A percentile compares a stretch with the other conserved stretches of the same genome.
Conservation (phyloP, 106 monocot genomes). For the Vanilla planifolia region DNA sequence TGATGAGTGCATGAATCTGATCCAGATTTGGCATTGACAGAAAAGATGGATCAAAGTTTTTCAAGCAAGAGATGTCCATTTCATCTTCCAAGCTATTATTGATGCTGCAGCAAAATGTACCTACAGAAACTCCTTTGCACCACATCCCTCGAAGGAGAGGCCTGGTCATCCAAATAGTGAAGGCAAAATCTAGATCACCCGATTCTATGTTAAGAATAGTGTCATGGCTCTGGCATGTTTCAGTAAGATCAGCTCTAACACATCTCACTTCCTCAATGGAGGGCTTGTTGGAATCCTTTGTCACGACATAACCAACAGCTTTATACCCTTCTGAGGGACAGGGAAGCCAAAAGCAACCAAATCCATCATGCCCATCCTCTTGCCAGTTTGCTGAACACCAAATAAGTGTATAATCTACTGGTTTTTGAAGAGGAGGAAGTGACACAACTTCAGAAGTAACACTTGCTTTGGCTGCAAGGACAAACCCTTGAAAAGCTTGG, state of each 20-base stretch:
- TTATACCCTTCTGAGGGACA: constrained; percentile 66
- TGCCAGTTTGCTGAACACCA: constrained; percentile 49
- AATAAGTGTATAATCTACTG: constrained; percentile 67
- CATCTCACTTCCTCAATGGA: constrained; percentile 75
- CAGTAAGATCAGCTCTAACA: constrained; percentile 76
- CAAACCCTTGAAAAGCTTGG: constrained; percentile 59
- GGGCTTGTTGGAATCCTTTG: constrained; percentile 59
- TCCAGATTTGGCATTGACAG: constrained; percentile 87
- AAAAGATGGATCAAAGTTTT: constrained; percentile 52
- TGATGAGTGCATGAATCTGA: constrained; percentile 70
- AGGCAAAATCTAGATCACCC: constrained; percentile 11
- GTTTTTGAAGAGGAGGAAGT: constrained; percentile 60
- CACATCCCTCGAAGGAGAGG: constrained; percentile 70
- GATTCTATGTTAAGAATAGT: constrained; percentile 33
- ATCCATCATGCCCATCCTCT: constrained; percentile 29
- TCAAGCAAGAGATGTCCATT: constrained; percentile 53
- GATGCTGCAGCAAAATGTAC: constrained; percentile 70
- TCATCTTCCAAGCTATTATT: constrained; percentile 19
- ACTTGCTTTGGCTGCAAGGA: constrained; percentile 67
- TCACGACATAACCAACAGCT: constrained; percentile 70
- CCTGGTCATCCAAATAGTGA: constrained; percentile 55
- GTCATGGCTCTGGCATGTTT: constrained; percentile 46
- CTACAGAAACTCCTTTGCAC: constrained; percentile 58
- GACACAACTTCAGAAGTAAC: background rate
- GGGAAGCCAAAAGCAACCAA: constrained; percentile 83